Percentiles rank a stretch among this genome's conserved stretches.
phyloP scores from a whole-genome alignment of 2,329 filamentous ascomycete genomes.

The Chaetothyriales sp. region DNA sequence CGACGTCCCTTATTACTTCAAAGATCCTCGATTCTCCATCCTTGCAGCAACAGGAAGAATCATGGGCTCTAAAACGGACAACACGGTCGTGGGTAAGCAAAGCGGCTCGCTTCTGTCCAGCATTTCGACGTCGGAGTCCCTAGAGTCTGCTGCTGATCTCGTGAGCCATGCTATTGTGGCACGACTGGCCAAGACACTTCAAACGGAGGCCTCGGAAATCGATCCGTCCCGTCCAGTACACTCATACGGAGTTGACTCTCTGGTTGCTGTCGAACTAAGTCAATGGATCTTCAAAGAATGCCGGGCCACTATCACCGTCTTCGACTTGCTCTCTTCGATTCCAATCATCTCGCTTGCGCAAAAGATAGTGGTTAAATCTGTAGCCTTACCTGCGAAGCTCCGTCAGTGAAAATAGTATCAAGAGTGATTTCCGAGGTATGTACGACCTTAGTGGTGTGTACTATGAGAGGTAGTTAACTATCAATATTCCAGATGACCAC shows the following conservation, averaged over 20 bases:
- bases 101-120: constrained; percentile 2
- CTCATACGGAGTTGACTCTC: constrained; percentile 19
- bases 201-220: constrained; percentile 10
- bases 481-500: too few relatives aligned
- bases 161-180: constrained; percentile 1
- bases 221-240: constrained; percentile 12
- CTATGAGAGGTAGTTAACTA: too few relatives aligned
- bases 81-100: not conserved
- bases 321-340: too few relatives aligned
- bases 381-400: too few relatives aligned
- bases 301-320: constrained; percentile 21
- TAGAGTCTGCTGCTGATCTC: not conserved
- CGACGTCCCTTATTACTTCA: too few relatives aligned
- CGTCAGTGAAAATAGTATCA: too few relatives aligned
- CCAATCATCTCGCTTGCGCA: too few relatives aligned
- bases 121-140: constrained; percentile 15
- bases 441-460: too few relatives aligned
- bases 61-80: not conserved
- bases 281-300: constrained; percentile 19
- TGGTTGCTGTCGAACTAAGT: constrained; percentile 20
- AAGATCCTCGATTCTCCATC: too few relatives aligned
- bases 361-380: too few relatives aligned
- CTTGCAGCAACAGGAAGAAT: too few relatives aligned
- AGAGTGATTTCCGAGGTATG: too few relatives aligned
- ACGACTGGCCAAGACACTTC: constrained; percentile 6